Evolutionary conservation across 2,329 filamentous ascomycete species (phyloP).

Genomic region (Penicillium sp.): DNA sequence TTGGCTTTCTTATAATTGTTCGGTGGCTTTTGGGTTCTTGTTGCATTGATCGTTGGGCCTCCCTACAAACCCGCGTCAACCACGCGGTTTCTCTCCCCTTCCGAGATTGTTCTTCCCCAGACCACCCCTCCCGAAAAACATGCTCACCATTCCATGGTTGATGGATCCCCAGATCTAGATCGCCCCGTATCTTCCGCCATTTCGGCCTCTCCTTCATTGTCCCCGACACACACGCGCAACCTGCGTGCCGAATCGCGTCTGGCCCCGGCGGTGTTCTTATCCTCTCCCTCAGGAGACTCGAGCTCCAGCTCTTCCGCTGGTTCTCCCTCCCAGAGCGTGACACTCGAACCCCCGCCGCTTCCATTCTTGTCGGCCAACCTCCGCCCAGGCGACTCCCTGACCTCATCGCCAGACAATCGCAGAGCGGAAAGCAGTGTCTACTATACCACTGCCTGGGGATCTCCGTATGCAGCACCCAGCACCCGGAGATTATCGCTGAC

Average conservation of each 20-base stretch:
- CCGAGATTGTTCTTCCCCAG: conserved; percentile 6
- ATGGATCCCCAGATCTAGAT: conserved; percentile 36
- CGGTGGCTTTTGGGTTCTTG: background rate
- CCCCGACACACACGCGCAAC: conserved; percentile 27
- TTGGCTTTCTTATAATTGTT: conserved; percentile 6
- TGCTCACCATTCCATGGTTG: conserved; percentile 14
- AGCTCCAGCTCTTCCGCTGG: conserved; percentile 32
- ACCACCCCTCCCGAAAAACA: conserved; percentile 7
- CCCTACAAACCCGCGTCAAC: conserved; percentile 8
- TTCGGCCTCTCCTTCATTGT: conserved; percentile 36
- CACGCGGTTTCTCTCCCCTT: conserved; percentile 17
- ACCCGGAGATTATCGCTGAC: conserved; percentile 42
- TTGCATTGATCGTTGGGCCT: conserved; percentile 6
- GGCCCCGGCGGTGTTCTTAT: conserved; percentile 32
- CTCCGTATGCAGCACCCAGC: conserved; percentile 73
- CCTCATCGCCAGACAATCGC: conserved; percentile 43
- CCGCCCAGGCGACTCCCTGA: conserved; percentile 34
- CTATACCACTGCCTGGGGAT: conserved; percentile 85
- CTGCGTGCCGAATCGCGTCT: conserved; percentile 32
- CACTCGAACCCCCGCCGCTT: conserved; percentile 31
- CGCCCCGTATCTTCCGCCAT: conserved; percentile 38
- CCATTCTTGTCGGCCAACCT: conserved; percentile 35
- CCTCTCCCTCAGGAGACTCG: conserved; percentile 38
- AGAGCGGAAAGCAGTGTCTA: conserved; percentile 53
- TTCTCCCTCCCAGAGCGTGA: conserved; percentile 33